Evolutionary conservation across 139 green algal species (phyloP), one percentile per base, ranked within the genome.

Genomic region (Gonium pectorale): DNA sequence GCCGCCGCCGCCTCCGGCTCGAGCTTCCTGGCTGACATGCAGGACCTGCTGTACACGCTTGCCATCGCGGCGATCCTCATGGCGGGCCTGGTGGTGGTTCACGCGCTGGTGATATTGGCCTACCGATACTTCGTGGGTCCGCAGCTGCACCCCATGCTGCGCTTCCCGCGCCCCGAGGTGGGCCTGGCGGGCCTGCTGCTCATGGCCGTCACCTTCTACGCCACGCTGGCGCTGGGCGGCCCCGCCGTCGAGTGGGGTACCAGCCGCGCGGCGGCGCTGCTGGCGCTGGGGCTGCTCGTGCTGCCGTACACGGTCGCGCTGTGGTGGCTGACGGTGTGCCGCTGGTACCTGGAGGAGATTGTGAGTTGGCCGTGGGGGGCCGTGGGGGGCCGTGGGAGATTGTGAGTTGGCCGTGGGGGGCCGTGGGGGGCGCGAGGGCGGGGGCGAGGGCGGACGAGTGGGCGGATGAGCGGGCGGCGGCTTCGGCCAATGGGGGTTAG

Each of bases 251-350:
- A 5, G 38, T 73, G 38, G 37, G 37, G 37, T 1, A 22, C 3
- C 26, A 59, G 40, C 37, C 44, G 37, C 2, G 19, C 27, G 17
- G 6, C 62, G 0, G 83, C 83, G 29, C 0, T 63, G 24, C 33
- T 88, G 31, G 41, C 79, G 44, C 33, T 88, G 31, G 19, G 19
- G 19, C 21, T 68, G 17, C 21, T 88, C 26, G 70, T 60, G 35
- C 5, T 69, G 46, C 83, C 83, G 4, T 88, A 79, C 44, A 37
- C 67, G 7, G 26, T 43, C 2, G 0, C 84, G 26, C 44, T 83
- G 37, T 88, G 83, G 83, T 88, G 83, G 83, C 27, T 88, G 3
- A 83, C 83, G 21, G 31, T 80, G 24, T 70, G 71, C 27, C 70
- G 69, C 54, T 70, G 54, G 54, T 81, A 81, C 29, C 51, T 81